Conservation (phyloP, 2,329 filamentous ascomycete species). For the Neopestalotiopsis sp. region DNA sequence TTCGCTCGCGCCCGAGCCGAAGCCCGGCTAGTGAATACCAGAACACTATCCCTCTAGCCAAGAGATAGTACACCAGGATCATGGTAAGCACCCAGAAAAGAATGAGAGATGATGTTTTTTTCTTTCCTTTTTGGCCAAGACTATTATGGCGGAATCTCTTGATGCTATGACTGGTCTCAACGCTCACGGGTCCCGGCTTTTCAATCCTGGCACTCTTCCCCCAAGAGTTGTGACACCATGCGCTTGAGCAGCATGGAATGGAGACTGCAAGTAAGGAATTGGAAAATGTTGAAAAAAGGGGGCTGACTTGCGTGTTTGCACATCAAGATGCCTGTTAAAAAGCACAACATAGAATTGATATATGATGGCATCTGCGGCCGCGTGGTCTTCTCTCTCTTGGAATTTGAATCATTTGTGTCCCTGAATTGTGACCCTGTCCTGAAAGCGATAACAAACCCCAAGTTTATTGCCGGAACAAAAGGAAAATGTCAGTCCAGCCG, state of each 20-base stretch:
- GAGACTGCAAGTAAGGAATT: neutral
- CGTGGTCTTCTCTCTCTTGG: neutral
- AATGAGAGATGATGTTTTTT: neutral
- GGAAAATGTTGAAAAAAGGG: neutral
- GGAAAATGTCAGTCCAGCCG: constrained; percentile 11
- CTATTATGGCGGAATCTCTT: neutral
- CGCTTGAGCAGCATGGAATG: neutral
- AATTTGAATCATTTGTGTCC: too few species aligned
- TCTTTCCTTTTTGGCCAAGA: neutral
- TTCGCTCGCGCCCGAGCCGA: neutral
- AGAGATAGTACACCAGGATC: too few species aligned
- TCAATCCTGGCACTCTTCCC: neutral
- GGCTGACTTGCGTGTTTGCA: neutral
- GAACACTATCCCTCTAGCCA: too few species aligned
- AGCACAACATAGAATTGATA: constrained; percentile 1
- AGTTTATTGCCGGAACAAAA: neutral
- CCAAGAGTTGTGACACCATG: neutral
- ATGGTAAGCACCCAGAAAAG: too few species aligned
- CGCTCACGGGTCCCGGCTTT: neutral
- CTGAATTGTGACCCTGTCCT: neutral
- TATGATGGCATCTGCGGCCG: neutral
- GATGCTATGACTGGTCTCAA: neutral
- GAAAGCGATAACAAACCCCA: neutral
- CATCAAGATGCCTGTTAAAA: neutral
- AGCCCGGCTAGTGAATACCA: neutral